Percentiles rank a stretch among this genome's conserved stretches.
Evolutionary conservation across 2,329 filamentous ascomycete genomes (phyloP).

Genomic region (Thermoascus crustaceus): DNA sequence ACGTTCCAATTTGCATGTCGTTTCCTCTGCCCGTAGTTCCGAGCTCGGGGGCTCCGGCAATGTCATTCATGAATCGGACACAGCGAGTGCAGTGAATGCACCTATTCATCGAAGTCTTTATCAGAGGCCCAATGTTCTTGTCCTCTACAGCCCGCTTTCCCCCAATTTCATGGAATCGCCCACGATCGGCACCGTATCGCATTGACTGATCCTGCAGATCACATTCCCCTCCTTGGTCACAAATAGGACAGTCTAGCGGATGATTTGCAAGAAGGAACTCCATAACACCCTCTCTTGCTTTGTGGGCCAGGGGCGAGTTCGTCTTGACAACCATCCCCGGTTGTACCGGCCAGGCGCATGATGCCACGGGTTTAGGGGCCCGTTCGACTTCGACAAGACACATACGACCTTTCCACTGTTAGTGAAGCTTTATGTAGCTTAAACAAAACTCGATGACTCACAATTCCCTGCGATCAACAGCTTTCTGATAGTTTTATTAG

Average conservation of each 20-base stretch:
- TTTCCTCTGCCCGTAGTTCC: conserved; percentile 93
- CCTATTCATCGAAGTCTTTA: conserved; percentile 99
- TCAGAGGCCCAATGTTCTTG: conserved; percentile 95
- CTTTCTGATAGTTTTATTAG: conserved; percentile 54
- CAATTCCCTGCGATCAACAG: conserved; percentile 99
- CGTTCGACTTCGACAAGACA: conserved; percentile 96
- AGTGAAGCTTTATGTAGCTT: not conserved
- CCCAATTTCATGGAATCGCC: conserved; percentile 88
- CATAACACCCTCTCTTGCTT: conserved; percentile 98
- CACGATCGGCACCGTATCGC: conserved; percentile 93
- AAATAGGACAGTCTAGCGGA: conserved; percentile 91
- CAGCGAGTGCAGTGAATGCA: conserved; percentile 99
- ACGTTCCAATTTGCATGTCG: conserved; percentile 95
- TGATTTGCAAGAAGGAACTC: conserved; percentile 96
- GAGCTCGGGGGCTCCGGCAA: conserved; percentile 91
- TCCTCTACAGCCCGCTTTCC: conserved; percentile 98
- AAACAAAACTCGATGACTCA: conserved; percentile 16
- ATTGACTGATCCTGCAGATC: conserved; percentile 99
- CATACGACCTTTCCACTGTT: conserved; percentile 60
- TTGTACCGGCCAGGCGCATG: conserved; percentile 97
- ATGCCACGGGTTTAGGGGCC: conserved; percentile 93
- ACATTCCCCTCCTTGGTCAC: conserved; percentile 97
- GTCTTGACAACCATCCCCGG: conserved; percentile 99
- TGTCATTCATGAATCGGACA: conserved; percentile 93
- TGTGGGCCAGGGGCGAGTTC: conserved; percentile 90